Evolutionary conservation across 2,329 filamentous ascomycete species (phyloP).

Genomic region (Verticillium zaregamsianum): DNA sequence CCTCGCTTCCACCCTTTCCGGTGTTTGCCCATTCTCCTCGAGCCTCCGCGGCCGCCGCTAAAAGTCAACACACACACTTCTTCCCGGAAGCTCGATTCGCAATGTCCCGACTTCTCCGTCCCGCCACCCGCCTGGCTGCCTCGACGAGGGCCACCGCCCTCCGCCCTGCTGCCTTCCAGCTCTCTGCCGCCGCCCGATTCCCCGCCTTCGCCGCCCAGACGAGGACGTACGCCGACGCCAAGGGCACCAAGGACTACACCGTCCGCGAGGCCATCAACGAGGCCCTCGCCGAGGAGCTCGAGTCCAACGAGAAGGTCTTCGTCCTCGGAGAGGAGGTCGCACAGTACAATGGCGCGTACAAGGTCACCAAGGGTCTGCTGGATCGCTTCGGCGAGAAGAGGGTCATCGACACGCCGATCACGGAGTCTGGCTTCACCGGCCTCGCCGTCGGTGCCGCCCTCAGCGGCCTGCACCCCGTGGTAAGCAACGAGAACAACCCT

Average conservation of each 20-base stretch:
- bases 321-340: constrained; percentile 96
- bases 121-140: constrained; percentile 43
- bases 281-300: constrained; percentile 95
- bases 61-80: constrained; percentile 1
- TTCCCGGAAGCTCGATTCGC: constrained; percentile 6
- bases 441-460: constrained; percentile 92
- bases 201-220: constrained; percentile 38
- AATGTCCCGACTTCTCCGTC: constrained; percentile 51
- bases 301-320: constrained; percentile 91
- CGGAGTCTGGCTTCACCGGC: constrained; percentile 92
- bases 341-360: constrained; percentile 99
- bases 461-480: constrained; percentile 88
- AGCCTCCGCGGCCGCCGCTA: neutral
- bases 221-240: constrained; percentile 51
- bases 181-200: constrained; percentile 26
- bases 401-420: constrained; percentile 98
- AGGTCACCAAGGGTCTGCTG: constrained; percentile 95
- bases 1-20: constrained; percentile 1
- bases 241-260: constrained; percentile 83
- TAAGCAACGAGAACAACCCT: constrained; percentile 44
- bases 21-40: neutral
- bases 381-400: constrained; percentile 97
- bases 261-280: constrained; percentile 97
- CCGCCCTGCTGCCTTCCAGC: constrained; percentile 25
- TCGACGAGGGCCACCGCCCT: constrained; percentile 33